Conservation (phyloP, 129 eudicot genomes). For the Apium graveolens region DNA sequence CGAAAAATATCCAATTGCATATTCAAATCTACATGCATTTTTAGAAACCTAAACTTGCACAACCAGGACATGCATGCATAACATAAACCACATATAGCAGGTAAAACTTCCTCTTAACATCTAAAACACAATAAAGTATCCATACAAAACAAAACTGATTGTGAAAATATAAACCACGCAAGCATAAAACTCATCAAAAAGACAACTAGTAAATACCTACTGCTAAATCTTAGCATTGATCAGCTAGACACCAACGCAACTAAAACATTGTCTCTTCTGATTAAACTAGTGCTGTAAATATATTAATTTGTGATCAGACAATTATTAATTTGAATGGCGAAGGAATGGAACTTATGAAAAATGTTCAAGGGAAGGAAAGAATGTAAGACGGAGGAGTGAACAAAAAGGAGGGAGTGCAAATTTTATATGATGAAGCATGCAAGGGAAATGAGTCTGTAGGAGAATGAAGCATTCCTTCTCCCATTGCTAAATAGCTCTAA, state of each 20-base stretch:
- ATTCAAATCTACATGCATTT: not conserved
- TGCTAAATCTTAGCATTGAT: not conserved
- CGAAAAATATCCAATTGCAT: not conserved
- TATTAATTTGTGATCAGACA: not conserved
- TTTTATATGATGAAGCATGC: too few species aligned
- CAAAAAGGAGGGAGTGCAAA: too few species aligned
- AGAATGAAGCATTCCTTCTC: too few species aligned
- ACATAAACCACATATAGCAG: not conserved
- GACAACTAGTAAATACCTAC: not conserved
- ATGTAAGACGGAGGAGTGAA: too few species aligned
- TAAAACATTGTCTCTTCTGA: not conserved
- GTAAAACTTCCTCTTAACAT: not conserved
- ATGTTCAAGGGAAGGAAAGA: too few species aligned
- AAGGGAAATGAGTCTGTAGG: too few species aligned
- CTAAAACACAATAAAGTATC: not conserved
- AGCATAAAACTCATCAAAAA: not conserved
- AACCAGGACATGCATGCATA: not conserved
- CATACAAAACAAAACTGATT: not conserved
- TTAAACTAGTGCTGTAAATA: not conserved
- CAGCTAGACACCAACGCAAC: not conserved
- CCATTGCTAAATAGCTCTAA: too few species aligned
- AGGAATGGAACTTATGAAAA: too few species aligned
- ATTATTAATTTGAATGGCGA: too few species aligned
- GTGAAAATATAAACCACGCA: not conserved
- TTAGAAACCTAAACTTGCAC: not conserved